A percentile compares a stretch with the other conserved stretches of the same genome.
Evolutionary conservation across 2,329 filamentous ascomycete genomes (phyloP).

Genomic region (Fusarium devonianum): DNA sequence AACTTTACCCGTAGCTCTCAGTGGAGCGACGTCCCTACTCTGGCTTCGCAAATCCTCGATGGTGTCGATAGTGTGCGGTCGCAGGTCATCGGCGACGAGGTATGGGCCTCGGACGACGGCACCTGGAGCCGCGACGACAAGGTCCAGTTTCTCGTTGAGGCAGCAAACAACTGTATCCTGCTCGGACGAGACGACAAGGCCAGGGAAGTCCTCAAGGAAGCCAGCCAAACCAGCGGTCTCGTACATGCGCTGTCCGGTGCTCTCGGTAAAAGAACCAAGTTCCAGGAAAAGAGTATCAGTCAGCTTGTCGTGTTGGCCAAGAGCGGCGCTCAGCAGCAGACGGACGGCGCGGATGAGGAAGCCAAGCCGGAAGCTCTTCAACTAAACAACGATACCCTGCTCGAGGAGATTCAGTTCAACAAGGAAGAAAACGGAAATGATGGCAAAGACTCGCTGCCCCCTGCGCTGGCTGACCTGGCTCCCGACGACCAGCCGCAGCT

Average conservation of each 20-base stretch:
- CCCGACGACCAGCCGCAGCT: conserved; percentile 85
- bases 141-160: conserved; percentile 79
- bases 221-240: conserved; percentile 72
- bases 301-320: conserved; percentile 91
- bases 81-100: conserved; percentile 47
- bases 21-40: conserved; percentile 65
- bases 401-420: conserved; percentile 85
- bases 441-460: conserved; percentile 58
- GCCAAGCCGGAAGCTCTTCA: conserved; percentile 72
- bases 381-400: conserved; percentile 89
- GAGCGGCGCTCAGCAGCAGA: conserved; percentile 58
- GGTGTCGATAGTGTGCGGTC: conserved; percentile 53
- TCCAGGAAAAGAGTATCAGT: conserved; percentile 79
- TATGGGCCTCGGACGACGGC: conserved; percentile 47
- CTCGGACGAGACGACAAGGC: conserved; percentile 83
- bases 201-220: conserved; percentile 71
- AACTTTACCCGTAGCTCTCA: conserved; percentile 64
- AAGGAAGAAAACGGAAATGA: conserved; percentile 56
- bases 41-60: conserved; percentile 59
- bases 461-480: conserved; percentile 68
- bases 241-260: conserved; percentile 84
- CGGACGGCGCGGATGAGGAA: conserved; percentile 35
- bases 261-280: conserved; percentile 84
- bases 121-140: conserved; percentile 58
- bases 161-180: conserved; percentile 82